phyloP scores from a whole-genome alignment of 164 flowering plant genomes.

The Magnolia kwangsiensis region DNA sequence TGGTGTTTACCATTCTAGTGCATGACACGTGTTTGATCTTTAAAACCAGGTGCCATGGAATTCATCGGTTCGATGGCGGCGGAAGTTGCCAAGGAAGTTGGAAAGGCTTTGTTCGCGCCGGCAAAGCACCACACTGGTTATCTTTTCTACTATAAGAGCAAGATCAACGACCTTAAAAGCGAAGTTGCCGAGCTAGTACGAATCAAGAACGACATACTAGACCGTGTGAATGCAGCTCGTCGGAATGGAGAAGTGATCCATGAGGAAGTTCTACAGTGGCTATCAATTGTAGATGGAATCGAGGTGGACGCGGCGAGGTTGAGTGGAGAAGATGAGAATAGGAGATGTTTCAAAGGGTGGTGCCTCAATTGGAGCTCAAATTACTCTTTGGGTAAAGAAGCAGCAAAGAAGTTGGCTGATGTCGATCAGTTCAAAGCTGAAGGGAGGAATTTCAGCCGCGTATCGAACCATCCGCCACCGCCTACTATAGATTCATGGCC shows the following conservation, averaged over 20 bases:
- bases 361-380: background rate
- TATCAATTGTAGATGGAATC: background rate
- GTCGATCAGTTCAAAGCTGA: background rate
- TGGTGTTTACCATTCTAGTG: too few species aligned
- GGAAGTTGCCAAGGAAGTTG: background rate
- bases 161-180: background rate
- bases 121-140: background rate
- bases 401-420: background rate
- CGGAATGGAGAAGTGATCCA: slow-evolving; percentile 2
- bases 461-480: background rate
- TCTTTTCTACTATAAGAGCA: background rate
- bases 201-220: background rate
- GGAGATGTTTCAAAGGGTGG: background rate
- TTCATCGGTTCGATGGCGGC: background rate
- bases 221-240: background rate
- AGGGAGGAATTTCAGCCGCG: slow-evolving; percentile 5
- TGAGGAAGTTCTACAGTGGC: background rate
- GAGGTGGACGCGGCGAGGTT: background rate
- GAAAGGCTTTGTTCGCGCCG: background rate
- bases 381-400: background rate
- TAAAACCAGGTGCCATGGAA: background rate
- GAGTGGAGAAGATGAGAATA: background rate
- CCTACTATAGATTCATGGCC: background rate
- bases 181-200: background rate
- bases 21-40: too few species aligned